A percentile compares a stretch with the other conserved stretches of the same genome.
Evolutionary conservation across 352 stramenopile genomes (phyloP).

Genomic region (Globisporangium sylvaticum): DNA sequence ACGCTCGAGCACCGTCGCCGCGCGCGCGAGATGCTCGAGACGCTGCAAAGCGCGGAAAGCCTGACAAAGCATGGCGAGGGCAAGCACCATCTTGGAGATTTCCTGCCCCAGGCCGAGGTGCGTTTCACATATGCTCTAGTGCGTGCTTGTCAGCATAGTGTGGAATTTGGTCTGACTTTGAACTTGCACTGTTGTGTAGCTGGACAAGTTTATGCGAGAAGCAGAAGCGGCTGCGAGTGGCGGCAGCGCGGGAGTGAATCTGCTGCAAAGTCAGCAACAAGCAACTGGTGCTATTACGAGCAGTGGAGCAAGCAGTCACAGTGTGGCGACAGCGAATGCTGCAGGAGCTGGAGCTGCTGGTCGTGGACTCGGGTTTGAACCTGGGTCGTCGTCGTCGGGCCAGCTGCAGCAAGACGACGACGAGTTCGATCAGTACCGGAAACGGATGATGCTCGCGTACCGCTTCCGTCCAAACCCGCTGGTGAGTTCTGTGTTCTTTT

Average conservation of each 20-base stretch:
- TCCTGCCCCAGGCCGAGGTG: conserved; percentile 16
- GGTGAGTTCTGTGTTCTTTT: conserved; percentile 5
- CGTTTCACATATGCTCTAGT: neutral
- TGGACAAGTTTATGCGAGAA: conserved; percentile 15
- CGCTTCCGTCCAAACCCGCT: conserved; percentile 22
- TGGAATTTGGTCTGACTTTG: neutral
- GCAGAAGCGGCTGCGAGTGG: neutral
- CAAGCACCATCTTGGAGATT: conserved; percentile 23
- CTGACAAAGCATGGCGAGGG: conserved; percentile 14
- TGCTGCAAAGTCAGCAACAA: neutral
- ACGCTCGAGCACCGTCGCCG: conserved; percentile 21
- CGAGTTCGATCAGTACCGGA: conserved; percentile 26
- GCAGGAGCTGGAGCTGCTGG: neutral
- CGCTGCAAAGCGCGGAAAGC: conserved; percentile 16
- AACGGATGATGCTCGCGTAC: conserved; percentile 25
- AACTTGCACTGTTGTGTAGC: neutral
- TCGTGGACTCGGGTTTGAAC: conserved; percentile 6
- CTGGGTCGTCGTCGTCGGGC: neutral
- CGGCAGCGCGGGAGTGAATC: neutral
- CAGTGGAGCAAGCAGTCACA: neutral
- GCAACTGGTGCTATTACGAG: neutral
- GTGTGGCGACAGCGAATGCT: neutral
- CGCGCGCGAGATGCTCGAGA: conserved; percentile 22
- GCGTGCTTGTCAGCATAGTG: no score
- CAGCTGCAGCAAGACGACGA: conserved; percentile 17